These are phyloP conservation scores for Durusdinium trenchii DNA, from an alignment of 73 alveolate genomes.

Conservation along the genomic window DNA sequence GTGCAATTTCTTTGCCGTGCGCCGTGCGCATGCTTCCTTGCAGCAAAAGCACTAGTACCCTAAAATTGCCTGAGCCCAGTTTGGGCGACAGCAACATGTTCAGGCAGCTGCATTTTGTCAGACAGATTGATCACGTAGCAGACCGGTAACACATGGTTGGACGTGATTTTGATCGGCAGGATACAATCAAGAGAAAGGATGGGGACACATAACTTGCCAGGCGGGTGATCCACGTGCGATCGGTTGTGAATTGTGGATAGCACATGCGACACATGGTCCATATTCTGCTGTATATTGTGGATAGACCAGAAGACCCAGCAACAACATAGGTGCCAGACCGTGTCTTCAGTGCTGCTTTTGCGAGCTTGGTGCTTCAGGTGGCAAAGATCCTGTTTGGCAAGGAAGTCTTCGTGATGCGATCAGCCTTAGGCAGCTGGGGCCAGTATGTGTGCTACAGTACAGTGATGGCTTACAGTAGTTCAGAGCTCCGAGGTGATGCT, in stretches of 20 bases:
- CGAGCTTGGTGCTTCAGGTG: background rate
- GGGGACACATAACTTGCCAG: slow-evolving; percentile 90
- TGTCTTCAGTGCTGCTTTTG: background rate
- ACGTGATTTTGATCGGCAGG: slow-evolving; percentile 42
- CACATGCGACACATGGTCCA: background rate
- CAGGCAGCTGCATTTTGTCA: too few species aligned
- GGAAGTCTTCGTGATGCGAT: slow-evolving; percentile 52
- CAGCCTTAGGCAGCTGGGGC: background rate
- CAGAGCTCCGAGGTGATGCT: background rate
- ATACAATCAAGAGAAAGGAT: slow-evolving; percentile 82
- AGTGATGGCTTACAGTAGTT: background rate
- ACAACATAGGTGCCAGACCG: background rate
- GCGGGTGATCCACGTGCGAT: background rate
- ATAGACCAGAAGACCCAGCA: background rate
- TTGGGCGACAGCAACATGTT: too few species aligned
- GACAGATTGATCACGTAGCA: background rate
- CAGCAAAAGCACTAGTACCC: too few species aligned
- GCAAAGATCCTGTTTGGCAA: slow-evolving; percentile 52
- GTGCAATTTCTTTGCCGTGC: too few species aligned
- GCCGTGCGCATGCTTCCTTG: too few species aligned
- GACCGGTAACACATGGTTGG: background rate
- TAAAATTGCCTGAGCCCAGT: too few species aligned
- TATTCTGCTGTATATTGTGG: background rate
- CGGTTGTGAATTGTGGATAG: too few species aligned
- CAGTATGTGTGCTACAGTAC: background rate